Evolutionary conservation across 169 alveolate species (phyloP), one percentile per base, ranked within the genome.

Genomic region (Cryptosporidium parvum): DNA sequence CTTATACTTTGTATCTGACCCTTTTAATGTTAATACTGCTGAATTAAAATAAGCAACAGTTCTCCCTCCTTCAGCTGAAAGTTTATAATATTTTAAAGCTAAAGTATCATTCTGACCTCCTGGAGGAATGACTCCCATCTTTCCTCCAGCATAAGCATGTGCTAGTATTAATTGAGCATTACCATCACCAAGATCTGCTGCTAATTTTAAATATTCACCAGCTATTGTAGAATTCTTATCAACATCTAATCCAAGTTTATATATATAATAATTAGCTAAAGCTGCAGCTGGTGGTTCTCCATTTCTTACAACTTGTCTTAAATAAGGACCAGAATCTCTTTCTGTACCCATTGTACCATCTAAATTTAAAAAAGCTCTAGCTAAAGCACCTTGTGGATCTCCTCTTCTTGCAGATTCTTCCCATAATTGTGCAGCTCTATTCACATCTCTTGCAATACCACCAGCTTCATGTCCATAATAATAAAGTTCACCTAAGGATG

Each of bases 401-500:
- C 97, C 97, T n/a, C 92, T 85, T 53, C 95, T 94, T n/a, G 97
- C 97, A 6, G 97, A 95, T 75, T 75, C 91, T 23, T 93, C 91
- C 97, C 97, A 95, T 52, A 91, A 92, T 56, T 93, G 93, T 51
- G 94, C 91, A 18, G 97, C 97, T 59, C 94, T 92, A 18, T 86
- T 84, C 51, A 92, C 93, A 86, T 95, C 94, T 23, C 96, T 91
- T 67, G 91, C 93, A 23, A 92, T 70, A 0, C 94, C 94, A 1
- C 91, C 94, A 44, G 93, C 84, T 31, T 94, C 97, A 85, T 95
- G 96, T 12, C 97, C 97, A 51, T 91, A 85, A 72, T 85, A 95
- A 59, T 95, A 93, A 68, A 95, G 91, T 69, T 95, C 97, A 5
- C 97, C 97, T 85, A 95, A 62, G 12, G 95, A 94, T n/a, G 96